phyloP scores from a whole-genome alignment of 2,329 filamentous ascomycete genomes.

The Apiospora sp. region DNA sequence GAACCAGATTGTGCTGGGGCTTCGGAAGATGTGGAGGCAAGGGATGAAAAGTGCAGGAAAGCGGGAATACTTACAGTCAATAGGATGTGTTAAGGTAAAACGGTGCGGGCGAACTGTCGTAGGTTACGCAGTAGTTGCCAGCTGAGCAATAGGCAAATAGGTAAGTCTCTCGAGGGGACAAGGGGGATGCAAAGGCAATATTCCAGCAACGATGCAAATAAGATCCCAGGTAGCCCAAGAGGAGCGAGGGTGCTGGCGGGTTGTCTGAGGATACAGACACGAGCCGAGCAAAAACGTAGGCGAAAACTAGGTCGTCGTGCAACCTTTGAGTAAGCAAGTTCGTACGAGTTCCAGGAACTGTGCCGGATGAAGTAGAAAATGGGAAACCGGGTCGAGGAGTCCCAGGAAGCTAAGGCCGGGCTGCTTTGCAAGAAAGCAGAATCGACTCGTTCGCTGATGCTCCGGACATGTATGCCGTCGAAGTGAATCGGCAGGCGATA shows the following conservation, averaged over 20 bases:
- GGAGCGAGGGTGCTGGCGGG: not conserved
- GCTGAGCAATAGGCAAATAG: conserved; percentile 23
- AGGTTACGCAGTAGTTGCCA: not conserved
- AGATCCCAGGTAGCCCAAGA: conserved; percentile 17
- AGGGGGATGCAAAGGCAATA: conserved; percentile 46
- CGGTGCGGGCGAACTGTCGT: not conserved
- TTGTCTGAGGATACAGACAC: not conserved
- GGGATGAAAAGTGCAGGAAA: not conserved
- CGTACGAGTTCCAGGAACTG: not conserved
- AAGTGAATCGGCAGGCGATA: conserved; percentile 12
- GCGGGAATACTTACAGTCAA: not conserved
- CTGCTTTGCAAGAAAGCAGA: conserved; percentile 20
- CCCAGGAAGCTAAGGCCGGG: not conserved
- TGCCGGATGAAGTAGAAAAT: not conserved
- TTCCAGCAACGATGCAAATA: conserved; percentile 49
- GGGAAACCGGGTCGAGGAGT: not conserved
- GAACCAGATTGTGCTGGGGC: not conserved
- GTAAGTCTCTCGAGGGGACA: conserved; percentile 26
- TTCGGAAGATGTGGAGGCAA: not conserved
- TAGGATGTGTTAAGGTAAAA: not conserved
- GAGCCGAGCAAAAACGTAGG: not conserved
- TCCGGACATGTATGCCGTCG: conserved; percentile 22
- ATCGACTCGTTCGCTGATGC: conserved; percentile 14
- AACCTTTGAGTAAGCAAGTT: conserved; percentile 1
- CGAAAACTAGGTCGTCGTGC: not conserved